Evolutionary conservation across 2,329 filamentous ascomycete genomes (phyloP), one percentile per base, ranked within the genome.

Genomic region (Exserohilum turcica): DNA sequence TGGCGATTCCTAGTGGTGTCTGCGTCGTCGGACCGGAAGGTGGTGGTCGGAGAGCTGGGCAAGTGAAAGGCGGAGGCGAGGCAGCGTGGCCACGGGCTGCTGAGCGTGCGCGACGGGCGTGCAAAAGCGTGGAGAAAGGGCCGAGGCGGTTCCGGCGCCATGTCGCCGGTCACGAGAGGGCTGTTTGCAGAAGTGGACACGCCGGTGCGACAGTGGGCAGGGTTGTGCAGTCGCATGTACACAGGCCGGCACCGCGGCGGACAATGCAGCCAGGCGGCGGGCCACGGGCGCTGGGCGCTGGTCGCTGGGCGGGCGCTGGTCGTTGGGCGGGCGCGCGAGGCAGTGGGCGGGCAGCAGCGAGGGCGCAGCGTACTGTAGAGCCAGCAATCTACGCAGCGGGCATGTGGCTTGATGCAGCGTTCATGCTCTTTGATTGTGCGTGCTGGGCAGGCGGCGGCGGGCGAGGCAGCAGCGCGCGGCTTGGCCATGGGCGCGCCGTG

Each of bases 11-110:
- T 60, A 96, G 91, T 96, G 74, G 83, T 96, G 37, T 94, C 92
- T 49, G 91, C 87, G 24, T 96, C 91, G 7, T 94, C 92, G n/a
- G 92, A 96, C 78, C 86, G 90, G 43, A 93, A 84, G 37, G 82
- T 96, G 70, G 81, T 96, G 60, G 81, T 96, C 5, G 92, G 92
- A 54, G 92, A 96, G 77, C 78, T 96, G 55, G 81, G 81, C 79
- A 88, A 81, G 82, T 86, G 84, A 78, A 78, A 46, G 36, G 52
- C 19, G 43, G 43, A 31, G 48, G 37, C 45, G 29, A 40, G 51
- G 56, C 52, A 56, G 56, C 50, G 66, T 69, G 61, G 62, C 61
- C 66, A 54, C 43, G 48, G 45, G 59, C 35, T 47, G 54, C 59
- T 57, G 48, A 61, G 60, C 59, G 57, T 51, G 56, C 35, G 55